phyloP scores from a whole-genome alignment of 371 early-diverging fungal genomes.

The Zopfochytrium polystomum region DNA sequence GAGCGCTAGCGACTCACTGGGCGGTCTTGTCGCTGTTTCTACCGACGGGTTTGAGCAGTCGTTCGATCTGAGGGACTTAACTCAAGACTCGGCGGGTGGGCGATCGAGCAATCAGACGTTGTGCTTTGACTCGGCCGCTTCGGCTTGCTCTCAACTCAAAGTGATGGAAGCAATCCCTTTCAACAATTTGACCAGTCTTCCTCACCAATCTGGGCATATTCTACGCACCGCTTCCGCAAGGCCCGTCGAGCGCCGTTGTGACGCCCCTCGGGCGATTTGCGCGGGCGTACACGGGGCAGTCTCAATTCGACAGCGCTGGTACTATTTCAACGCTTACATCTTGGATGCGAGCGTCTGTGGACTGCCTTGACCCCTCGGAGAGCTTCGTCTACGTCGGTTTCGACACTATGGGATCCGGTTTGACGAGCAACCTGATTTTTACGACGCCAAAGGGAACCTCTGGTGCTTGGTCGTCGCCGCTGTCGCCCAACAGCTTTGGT shows the following conservation, averaged over 20 bases:
- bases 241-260: background rate
- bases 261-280: background rate
- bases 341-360: background rate
- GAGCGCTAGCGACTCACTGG: background rate
- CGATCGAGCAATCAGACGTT: background rate
- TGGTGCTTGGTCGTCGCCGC: no score
- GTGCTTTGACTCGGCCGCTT: background rate
- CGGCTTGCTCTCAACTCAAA: background rate
- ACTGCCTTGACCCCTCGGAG: slow-evolving; percentile 1
- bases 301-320: background rate
- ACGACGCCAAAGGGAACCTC: background rate
- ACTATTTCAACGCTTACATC: background rate
- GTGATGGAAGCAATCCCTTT: slow-evolving; percentile 1
- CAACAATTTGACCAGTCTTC: slow-evolving; percentile 3
- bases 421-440: slow-evolving; percentile 11
- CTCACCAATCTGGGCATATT: slow-evolving; percentile 17
- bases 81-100: slow-evolving; percentile 6
- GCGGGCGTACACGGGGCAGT: background rate
- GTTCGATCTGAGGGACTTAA: slow-evolving; percentile 7
- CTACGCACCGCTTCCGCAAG: background rate
- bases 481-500: slow-evolving; percentile 4
- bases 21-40: slow-evolving; percentile 6
- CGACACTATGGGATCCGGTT: background rate
- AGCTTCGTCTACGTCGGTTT: slow-evolving; percentile 4
- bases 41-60: slow-evolving; percentile 6